Evolutionary conservation across 2,329 filamentous ascomycete genomes (phyloP).

Genomic region (Xylariaceae sp.): DNA sequence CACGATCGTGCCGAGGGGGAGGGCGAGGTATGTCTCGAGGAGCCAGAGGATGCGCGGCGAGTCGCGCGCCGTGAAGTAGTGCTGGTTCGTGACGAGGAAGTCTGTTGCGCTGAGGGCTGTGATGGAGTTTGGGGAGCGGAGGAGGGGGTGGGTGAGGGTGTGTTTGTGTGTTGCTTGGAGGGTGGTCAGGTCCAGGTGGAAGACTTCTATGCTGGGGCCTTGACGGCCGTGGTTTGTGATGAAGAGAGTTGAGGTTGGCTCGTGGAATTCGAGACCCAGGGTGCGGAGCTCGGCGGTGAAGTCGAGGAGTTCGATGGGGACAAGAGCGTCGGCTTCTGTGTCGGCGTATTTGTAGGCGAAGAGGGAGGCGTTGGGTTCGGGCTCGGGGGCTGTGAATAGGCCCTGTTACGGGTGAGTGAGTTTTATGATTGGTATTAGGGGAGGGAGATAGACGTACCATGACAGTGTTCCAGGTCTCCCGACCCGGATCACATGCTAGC

Average conservation of each 20-base stretch:
- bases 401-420: slow-evolving; percentile 15
- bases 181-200: slow-evolving; percentile 32
- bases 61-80: slow-evolving; percentile 30
- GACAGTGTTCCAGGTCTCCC: slow-evolving; percentile 37
- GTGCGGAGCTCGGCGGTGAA: slow-evolving; percentile 35
- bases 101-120: slow-evolving; percentile 31
- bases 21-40: slow-evolving; percentile 33
- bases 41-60: slow-evolving; percentile 22
- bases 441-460: slow-evolving; percentile 27
- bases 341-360: slow-evolving; percentile 35
- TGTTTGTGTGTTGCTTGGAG: slow-evolving; percentile 32
- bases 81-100: slow-evolving; percentile 39
- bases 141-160: slow-evolving; percentile 34
- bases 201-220: slow-evolving; percentile 36
- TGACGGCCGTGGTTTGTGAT: slow-evolving; percentile 34
- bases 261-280: slow-evolving; percentile 36
- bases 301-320: slow-evolving; percentile 22
- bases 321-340: slow-evolving; percentile 18
- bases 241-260: slow-evolving; percentile 32
- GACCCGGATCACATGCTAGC: slow-evolving; percentile 35
- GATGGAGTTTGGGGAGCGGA: slow-evolving; percentile 37
- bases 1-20: slow-evolving; percentile 33
- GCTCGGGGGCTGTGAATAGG: slow-evolving; percentile 21
- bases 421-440: background rate
- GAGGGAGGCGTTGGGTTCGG: slow-evolving; percentile 27